Conservation (phyloP, 2,329 filamentous ascomycete genomes). For the Penicillium sp. region DNA sequence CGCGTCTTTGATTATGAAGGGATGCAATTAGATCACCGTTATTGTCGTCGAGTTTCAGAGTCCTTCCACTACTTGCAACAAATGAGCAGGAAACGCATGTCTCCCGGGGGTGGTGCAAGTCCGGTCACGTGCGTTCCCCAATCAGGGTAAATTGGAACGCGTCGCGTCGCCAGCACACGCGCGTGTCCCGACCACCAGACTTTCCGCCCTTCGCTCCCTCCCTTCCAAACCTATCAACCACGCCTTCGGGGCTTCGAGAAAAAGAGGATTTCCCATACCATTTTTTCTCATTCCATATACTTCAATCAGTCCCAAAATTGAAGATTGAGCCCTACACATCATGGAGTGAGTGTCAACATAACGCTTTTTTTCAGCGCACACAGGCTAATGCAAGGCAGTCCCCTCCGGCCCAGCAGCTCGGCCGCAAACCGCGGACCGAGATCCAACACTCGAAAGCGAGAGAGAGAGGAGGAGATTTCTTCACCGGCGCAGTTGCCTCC, state of each 20-base stretch:
- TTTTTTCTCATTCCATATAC: neutral
- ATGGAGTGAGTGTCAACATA: constrained; percentile 29
- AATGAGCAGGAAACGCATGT: too few relatives aligned
- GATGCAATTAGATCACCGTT: too few relatives aligned
- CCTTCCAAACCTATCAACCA: constrained; percentile 18
- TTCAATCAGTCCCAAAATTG: constrained; percentile 2
- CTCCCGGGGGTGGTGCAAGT: too few relatives aligned
- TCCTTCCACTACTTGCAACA: too few relatives aligned
- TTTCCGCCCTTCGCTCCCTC: constrained; percentile 14
- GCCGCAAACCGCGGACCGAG: constrained; percentile 75
- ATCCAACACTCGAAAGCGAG: constrained; percentile 59
- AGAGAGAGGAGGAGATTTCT: constrained; percentile 63
- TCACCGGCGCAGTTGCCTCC: constrained; percentile 58
- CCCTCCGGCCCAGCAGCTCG: constrained; percentile 74
- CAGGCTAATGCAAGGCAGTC: constrained; percentile 36
- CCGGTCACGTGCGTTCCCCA: constrained; percentile 19
- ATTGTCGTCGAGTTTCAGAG: too few relatives aligned
- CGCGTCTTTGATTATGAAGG: neutral
- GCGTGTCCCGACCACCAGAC: constrained; percentile 4
- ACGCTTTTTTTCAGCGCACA: neutral
- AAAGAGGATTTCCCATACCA: neutral
- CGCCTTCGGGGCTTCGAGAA: constrained; percentile 7
- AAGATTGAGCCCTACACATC: constrained; percentile 21
- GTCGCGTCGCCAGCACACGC: constrained; percentile 15
- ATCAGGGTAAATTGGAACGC: constrained; percentile 38